Conservation (phyloP, 768 basidiomycete species). For the Mycena pura region DNA sequence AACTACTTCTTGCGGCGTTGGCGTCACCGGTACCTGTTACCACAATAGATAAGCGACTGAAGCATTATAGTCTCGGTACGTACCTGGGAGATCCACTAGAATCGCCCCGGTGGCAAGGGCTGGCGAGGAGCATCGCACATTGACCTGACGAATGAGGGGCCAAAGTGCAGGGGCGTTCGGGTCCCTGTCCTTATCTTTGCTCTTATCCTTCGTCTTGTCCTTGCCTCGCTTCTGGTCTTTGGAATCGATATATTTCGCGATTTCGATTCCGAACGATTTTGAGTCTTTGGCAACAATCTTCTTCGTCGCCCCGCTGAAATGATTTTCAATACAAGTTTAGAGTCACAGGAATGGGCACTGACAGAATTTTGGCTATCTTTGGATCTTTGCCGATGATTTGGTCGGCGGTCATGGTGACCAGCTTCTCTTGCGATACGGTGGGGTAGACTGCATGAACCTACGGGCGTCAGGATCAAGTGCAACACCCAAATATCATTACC, state of each 20-base stretch:
- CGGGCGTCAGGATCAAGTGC: neutral
- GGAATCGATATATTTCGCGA: conserved; percentile 69
- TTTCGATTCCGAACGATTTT: conserved; percentile 57
- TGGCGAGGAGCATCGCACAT: conserved; percentile 57
- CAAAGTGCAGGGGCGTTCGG: conserved; percentile 54
- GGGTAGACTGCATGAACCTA: conserved; percentile 72
- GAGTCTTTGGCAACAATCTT: conserved; percentile 58
- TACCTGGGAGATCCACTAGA: conserved; percentile 69
- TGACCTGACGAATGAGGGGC: conserved; percentile 69
- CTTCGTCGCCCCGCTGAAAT: conserved; percentile 52
- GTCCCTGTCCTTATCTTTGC: conserved; percentile 32
- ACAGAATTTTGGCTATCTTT: conserved; percentile 38
- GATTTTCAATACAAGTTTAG: neutral
- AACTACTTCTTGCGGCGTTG: conserved; percentile 64
- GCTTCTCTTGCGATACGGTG: conserved; percentile 50
- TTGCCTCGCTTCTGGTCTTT: conserved; percentile 64
- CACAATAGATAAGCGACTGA: neutral
- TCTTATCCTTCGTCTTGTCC: conserved; percentile 43
- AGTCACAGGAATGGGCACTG: conserved; percentile 23
- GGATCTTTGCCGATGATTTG: conserved; percentile 57
- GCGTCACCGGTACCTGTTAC: conserved; percentile 62
- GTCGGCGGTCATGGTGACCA: conserved; percentile 56
- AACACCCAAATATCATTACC: conserved; percentile 34
- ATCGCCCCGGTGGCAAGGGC: conserved; percentile 66
- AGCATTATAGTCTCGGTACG: conserved; percentile 3